These are phyloP conservation scores for Athelia psychrophila DNA, from an alignment of 1,284 basidiomycete species.

Conservation along the genomic window DNA sequence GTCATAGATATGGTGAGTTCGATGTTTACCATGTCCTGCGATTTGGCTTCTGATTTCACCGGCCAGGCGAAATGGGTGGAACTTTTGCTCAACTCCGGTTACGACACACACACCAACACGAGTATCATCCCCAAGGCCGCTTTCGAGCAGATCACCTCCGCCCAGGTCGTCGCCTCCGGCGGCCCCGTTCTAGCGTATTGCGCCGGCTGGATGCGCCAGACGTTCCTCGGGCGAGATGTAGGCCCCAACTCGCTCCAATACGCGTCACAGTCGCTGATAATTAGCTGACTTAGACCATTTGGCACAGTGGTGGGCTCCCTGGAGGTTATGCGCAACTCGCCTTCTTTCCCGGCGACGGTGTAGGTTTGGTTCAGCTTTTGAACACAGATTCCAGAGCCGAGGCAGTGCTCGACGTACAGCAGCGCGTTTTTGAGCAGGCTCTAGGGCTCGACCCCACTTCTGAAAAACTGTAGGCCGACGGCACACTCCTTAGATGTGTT, in stretches of 20 bases:
- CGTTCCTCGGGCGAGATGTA: conserved; percentile 33
- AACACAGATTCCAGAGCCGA: conserved; percentile 19
- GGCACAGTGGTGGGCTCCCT: conserved; percentile 24
- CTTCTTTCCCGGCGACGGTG: conserved; percentile 24
- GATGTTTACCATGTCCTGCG: background rate
- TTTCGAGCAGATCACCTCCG: conserved; percentile 23
- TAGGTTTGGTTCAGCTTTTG: conserved; percentile 26
- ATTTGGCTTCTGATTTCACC: background rate
- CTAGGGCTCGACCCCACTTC: conserved; percentile 6
- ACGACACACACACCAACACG: conserved; percentile 14
- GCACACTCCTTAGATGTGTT: background rate
- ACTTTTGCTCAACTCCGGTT: conserved; percentile 25
- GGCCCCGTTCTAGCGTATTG: conserved; percentile 23
- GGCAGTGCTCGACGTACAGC: conserved; percentile 8
- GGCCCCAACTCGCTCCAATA: background rate
- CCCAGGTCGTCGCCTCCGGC: conserved; percentile 17
- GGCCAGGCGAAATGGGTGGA: conserved; percentile 32
- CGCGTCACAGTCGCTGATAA: background rate
- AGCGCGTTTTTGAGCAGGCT: conserved; percentile 16
- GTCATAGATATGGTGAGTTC: conserved; percentile 30
- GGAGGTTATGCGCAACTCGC: conserved; percentile 23
- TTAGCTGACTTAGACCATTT: conserved; percentile 21
- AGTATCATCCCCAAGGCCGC: conserved; percentile 23
- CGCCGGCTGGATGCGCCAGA: conserved; percentile 29
- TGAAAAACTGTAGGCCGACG: background rate